A percentile compares a stretch with the other conserved stretches of the same genome.
Evolutionary conservation across 805 yeast species (phyloP).

Genomic region (Wickerhamiella kazuoi): DNA sequence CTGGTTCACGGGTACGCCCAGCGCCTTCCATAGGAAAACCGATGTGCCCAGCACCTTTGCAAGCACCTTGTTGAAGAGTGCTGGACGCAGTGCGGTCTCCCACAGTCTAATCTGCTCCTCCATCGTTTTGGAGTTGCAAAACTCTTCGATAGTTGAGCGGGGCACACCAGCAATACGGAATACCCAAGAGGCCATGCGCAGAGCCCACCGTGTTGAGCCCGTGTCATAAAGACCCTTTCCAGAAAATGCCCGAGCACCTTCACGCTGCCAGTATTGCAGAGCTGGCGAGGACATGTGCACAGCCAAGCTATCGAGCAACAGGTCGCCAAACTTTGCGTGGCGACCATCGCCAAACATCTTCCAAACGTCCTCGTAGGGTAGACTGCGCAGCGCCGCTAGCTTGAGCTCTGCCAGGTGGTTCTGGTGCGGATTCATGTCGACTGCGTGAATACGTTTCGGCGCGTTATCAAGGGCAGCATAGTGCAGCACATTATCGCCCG

Average conservation of each 20-base stretch:
- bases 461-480: constrained; percentile 57
- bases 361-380: constrained; percentile 49
- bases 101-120: constrained; percentile 49
- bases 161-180: constrained; percentile 38
- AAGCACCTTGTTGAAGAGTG: constrained; percentile 54
- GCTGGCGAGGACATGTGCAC: constrained; percentile 66
- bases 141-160: constrained; percentile 30
- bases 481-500: constrained; percentile 65
- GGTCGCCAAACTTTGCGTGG: constrained; percentile 32
- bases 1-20: constrained; percentile 79
- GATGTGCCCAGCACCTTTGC: constrained; percentile 62
- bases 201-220: constrained; percentile 77
- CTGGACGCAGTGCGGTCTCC: constrained; percentile 45
- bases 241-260: constrained; percentile 42
- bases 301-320: constrained; percentile 39
- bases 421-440: constrained; percentile 69
- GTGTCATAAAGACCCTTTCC: constrained; percentile 54
- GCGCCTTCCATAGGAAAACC: constrained; percentile 70
- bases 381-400: constrained; percentile 46
- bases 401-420: constrained; percentile 66
- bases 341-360: constrained; percentile 59
- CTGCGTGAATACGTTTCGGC: constrained; percentile 67
- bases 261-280: constrained; percentile 60
- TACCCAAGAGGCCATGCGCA: constrained; percentile 44
- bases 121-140: constrained; percentile 41